Evolutionary conservation across 495 filamentous ascomycete species (phyloP), one percentile per base, ranked within the genome.

Genomic region (Hypoxylon fuscum): DNA sequence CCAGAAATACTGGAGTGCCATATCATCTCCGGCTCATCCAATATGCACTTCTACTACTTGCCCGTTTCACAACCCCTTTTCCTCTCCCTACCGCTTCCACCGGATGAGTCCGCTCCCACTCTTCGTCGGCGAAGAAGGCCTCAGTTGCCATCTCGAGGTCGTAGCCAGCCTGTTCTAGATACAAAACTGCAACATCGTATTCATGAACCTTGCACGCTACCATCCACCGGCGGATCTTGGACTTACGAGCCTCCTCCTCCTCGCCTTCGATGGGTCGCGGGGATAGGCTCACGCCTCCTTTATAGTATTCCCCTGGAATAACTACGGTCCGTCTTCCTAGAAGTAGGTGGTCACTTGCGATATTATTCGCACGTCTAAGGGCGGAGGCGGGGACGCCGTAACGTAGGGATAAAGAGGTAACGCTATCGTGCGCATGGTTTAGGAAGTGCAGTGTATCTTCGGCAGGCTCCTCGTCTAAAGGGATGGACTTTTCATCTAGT

Each of bases 181-280:
- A 94, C 22, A 91, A 68, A 9, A 89, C 59, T 6, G 90, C 90
- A 15, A 90, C 76, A 66, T 91, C 85, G 55, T 92, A 92, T 76
- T 92, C 88, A 20, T 83, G 67, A 20, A 88, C 87, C 65, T 91
- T 91, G 70, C 83, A 87, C 1, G 78, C 77, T 11, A 90, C 81
- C 89, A 90, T 90, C 79, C 81, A 93, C 50, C 85, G 77, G 35
- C 90, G 80, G 29, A 92, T 79, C 64, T 85, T 87, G 10, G 75
- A 76, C 71, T 88, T 90, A 34, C 84, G 80, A 21, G 77, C 76
- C 65, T 88, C 87, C 64, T 90, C 87, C 25, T 87, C 88, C 50
- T 90, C 88, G 21, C 85, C 85, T 37, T 89, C 89, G 6, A 87
- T 68, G 0, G 88, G 89, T 5, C 81, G 72, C 1, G 88, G 85